Evolutionary conservation across 495 filamentous ascomycete species (phyloP), one percentile per base, ranked within the genome.

Genomic region (Aspergillus cavernicola): DNA sequence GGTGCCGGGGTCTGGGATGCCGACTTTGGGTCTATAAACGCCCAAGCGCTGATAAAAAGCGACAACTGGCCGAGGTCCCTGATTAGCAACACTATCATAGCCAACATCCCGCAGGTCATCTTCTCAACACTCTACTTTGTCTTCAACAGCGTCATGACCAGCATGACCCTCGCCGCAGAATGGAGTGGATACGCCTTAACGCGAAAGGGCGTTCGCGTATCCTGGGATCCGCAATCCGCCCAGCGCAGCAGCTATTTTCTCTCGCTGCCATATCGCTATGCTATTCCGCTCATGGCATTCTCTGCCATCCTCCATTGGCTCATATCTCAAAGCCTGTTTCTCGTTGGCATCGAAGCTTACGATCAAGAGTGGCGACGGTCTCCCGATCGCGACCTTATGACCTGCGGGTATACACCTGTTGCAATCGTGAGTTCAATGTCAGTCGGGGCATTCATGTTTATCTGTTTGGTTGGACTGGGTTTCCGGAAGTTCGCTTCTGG

Each of bases 201-300:
- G 5, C 58, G 64, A 4, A 74, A 68, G 36, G 42, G 60, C 1
- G 65, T 83, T 1, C 68, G 81, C 7, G 76, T 83, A 4, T 77
- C 77, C 0, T 46, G 40, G 11, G 55, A 60, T 10, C 74, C 77
- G 1, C 26, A 40, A 0, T 49, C 52, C 3, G 73, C 80, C 49
- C 76, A 79, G 50, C 64, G 64, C 0, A 66, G 66, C 1, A 71
- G 66, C 11, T 75, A 72, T 42, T 77, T 60, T 39, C 68, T 78
- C 15, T 61, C 62, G 11, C 31, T 80, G 1, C 75, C 75, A 1
- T 69, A 71, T n/a, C 55, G 56, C 13, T 79, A 75, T 38, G 60
- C 53, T 2, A 18, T 75, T 6, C 73, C 73, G 0, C 50, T 76
- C 1, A 29, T 68, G 20, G 16, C 55, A 1, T 20, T 52, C 0